Base-by-base conservation (phyloP, 2,329 filamentous ascomycete genomes). In the Ophiosphaerella korrae region DNA sequence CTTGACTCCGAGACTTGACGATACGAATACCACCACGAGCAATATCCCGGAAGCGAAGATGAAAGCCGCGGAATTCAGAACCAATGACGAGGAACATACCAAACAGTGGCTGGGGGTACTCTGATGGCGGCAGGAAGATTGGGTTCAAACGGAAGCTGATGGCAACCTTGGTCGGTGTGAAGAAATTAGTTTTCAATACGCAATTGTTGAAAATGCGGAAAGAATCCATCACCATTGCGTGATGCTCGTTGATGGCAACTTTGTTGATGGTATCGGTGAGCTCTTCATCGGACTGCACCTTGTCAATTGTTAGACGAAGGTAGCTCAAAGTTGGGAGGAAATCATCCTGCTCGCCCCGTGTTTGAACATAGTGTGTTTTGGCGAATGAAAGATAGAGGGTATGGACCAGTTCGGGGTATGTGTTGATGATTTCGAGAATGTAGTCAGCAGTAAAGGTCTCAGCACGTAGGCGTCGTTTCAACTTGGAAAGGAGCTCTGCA, bases 31-130 rank as follows among this genome's bases (percentile, higher is more conserved):
- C 94, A 61, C 94, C 94, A 71, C 94, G 90, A 44, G 94, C 89
- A 68, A 99, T 96, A 68, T 99, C 94, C 67, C 93, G 87, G 85
- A 99, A 99, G 37, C 94, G 90, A 13, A 99, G 84, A 75, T 99
- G 94, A 82, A 99, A 99, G 32, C 94, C 94, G 59, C 94, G 88
- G 68, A 95, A 96, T 77, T 99, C 94, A 9, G 94, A 93, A 67
- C 91, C 92, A 74, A 99, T 97, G 60, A 99, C 90, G 44, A 99
- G 82, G 82, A 99, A 99, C 94, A 99, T 99, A 59, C 94, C 94
- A 66, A 94, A 99, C 7, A 99, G 82, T 6, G 88, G 90, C 74
- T 93, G 90, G 38, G 94, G 90, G 74, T 99, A 99, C 76, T 99
- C 94, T 45, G 92, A 86, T 54, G 88, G 83, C 4, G 94, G 94